Conservation (phyloP, 179 eudicot genomes). For the Nepenthes alata region DNA sequence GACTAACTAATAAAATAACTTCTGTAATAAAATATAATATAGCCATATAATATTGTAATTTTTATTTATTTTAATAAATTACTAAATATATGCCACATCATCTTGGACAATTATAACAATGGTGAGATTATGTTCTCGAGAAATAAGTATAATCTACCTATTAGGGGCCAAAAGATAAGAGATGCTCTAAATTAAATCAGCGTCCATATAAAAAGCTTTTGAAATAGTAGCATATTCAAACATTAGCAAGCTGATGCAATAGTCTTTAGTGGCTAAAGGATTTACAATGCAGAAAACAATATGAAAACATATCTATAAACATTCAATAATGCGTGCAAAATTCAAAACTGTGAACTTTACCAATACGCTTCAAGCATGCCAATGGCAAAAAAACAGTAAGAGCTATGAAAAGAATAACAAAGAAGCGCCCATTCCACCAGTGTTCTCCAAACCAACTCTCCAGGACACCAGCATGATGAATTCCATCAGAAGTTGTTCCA, state of each 20-base stretch:
- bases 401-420: constrained; percentile 47
- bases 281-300: not conserved
- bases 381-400: constrained; percentile 57
- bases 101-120: too few species aligned
- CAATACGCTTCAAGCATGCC: constrained; percentile 56
- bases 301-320: not conserved
- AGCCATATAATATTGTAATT: too few species aligned
- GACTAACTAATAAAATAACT: too few species aligned
- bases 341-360: constrained; percentile 18
- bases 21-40: too few species aligned
- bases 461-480: constrained; percentile 53
- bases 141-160: too few species aligned
- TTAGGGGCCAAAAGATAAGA: too few species aligned
- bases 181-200: too few species aligned
- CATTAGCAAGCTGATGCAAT: not conserved
- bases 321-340: not conserved
- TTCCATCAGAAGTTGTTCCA: constrained; percentile 48
- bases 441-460: constrained; percentile 68
- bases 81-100: too few species aligned
- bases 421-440: constrained; percentile 55
- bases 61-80: too few species aligned
- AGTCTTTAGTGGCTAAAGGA: not conserved
- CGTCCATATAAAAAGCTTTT: too few species aligned
- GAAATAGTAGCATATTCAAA: too few species aligned
- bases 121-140: too few species aligned